phyloP scores from a whole-genome alignment of 2,329 filamentous ascomycete genomes.

The Diaporthe ampelina region DNA sequence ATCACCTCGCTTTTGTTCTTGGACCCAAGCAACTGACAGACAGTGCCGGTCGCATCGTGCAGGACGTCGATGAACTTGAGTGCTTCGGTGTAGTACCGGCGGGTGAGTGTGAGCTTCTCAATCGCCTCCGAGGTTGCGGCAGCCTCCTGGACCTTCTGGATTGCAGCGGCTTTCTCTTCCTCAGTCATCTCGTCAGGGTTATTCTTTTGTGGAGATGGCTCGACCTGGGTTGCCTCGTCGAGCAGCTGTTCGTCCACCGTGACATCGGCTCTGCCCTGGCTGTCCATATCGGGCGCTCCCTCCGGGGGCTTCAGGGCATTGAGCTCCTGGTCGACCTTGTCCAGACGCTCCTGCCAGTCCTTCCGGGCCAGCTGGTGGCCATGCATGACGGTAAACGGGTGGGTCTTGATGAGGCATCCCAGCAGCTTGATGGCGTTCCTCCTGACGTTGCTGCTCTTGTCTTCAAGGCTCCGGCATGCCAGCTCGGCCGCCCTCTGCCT shows the following conservation, averaged over 20 bases:
- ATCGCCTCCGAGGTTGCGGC: slow-evolving; percentile 91
- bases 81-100: slow-evolving; percentile 93
- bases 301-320: slow-evolving; percentile 84
- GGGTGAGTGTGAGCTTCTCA: slow-evolving; percentile 87
- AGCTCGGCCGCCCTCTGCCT: slow-evolving; percentile 89
- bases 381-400: slow-evolving; percentile 93
- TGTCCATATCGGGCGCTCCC: slow-evolving; percentile 79
- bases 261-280: slow-evolving; percentile 67
- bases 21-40: slow-evolving; percentile 90
- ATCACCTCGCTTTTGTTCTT: slow-evolving; percentile 99
- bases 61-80: slow-evolving; percentile 94
- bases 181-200: slow-evolving; percentile 77
- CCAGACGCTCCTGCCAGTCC: slow-evolving; percentile 87
- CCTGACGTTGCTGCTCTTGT: slow-evolving; percentile 98
- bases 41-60: slow-evolving; percentile 82
- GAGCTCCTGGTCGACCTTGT: slow-evolving; percentile 86
- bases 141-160: slow-evolving; percentile 87
- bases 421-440: slow-evolving; percentile 95
- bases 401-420: slow-evolving; percentile 88
- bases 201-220: slow-evolving; percentile 73
- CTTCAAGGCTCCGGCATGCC: slow-evolving; percentile 89
- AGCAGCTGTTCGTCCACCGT: slow-evolving; percentile 83
- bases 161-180: slow-evolving; percentile 79
- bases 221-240: slow-evolving; percentile 89
- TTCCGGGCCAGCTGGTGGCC: slow-evolving; percentile 86